Conservation (phyloP, 148 eudicot species). For the Gaultheria prostrata region DNA sequence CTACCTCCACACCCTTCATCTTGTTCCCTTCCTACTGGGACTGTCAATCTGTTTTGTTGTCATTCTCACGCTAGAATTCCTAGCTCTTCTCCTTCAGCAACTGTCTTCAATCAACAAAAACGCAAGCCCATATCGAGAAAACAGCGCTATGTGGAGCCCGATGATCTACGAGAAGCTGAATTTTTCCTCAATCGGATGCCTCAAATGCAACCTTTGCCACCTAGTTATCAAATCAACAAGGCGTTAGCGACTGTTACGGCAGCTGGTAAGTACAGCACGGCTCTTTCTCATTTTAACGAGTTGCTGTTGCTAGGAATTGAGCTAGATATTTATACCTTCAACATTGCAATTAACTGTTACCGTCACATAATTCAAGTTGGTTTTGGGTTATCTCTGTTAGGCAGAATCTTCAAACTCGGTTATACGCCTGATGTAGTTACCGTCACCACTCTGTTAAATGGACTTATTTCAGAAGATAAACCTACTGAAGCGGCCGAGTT, state of each 20-base stretch:
- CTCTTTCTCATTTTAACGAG: too few relatives aligned
- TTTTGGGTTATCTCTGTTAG: constrained; percentile 1
- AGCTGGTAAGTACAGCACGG: background rate
- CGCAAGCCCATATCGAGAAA: background rate
- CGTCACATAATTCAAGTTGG: background rate
- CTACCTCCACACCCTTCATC: too few relatives aligned
- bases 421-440: constrained; percentile 7
- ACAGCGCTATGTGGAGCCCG: background rate
- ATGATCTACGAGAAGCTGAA: background rate
- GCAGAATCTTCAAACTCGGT: background rate
- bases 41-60: background rate
- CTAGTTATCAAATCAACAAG: background rate
- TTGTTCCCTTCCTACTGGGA: too few relatives aligned
- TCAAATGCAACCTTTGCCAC: background rate
- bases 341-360: background rate
- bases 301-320: background rate
- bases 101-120: background rate
- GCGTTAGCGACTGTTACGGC: background rate
- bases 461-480: background rate
- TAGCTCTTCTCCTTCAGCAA: background rate
- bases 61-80: background rate
- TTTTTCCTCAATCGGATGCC: background rate
- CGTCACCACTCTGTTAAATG: constrained; percentile 11
- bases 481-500: constrained; percentile 7
- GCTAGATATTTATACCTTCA: background rate